Conservation (phyloP, 495 filamentous ascomycete genomes). For the Cercophora samala region DNA sequence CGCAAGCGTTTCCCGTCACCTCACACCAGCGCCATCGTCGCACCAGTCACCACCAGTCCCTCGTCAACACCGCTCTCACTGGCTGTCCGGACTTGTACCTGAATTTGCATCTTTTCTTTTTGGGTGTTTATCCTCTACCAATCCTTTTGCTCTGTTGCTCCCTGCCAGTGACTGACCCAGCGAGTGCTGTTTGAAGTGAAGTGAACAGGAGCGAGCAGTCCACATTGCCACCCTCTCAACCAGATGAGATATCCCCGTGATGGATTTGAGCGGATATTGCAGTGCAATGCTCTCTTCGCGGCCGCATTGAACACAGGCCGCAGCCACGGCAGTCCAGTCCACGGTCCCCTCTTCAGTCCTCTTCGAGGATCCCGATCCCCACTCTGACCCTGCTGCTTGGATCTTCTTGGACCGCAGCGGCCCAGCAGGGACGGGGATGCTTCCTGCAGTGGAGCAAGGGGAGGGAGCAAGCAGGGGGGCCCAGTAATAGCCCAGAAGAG, state of each 20-base stretch:
- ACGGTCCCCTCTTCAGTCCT: too few relatives aligned
- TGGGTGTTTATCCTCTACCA: background rate
- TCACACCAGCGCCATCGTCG: constrained; percentile 19
- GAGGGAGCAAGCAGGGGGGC: background rate
- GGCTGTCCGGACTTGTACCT: background rate
- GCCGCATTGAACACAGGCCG: background rate
- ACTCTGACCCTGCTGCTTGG: constrained; percentile 3
- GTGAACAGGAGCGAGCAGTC: background rate
- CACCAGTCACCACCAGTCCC: constrained; percentile 8
- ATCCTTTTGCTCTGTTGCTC: background rate
- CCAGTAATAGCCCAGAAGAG: too few relatives aligned
- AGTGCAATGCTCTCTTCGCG: background rate
- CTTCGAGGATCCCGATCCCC: constrained; percentile 7
- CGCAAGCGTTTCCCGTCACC: constrained; percentile 12
- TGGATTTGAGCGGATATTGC: constrained; percentile 1
- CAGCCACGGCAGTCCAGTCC: background rate
- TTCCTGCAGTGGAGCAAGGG: background rate
- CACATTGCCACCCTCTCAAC: background rate
- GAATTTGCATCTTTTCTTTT: background rate
- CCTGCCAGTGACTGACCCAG: background rate
- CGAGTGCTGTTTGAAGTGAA: constrained; percentile 2
- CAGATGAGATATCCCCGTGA: background rate
- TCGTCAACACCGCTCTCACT: background rate
- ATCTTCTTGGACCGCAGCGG: constrained; percentile 4
- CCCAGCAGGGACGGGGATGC: background rate